Evolutionary conservation across 1,284 basidiomycete species (phyloP), one percentile per base, ranked within the genome.

Genomic region (Trichosporon sp.): DNA sequence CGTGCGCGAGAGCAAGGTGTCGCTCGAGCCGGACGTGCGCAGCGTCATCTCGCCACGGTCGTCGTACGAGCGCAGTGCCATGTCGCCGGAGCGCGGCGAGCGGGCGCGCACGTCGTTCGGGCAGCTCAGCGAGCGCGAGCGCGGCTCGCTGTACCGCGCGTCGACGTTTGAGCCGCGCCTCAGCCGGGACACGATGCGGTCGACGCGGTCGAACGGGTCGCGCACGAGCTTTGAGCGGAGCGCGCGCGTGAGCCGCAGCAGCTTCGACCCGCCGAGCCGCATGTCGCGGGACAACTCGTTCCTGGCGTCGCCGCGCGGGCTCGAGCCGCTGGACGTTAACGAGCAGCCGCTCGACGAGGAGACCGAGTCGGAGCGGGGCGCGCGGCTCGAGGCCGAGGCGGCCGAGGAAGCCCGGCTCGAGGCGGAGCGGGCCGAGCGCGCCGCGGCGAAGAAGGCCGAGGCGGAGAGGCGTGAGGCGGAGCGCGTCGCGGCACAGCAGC

Each of bases 381-480:
- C 27, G 23, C 21, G 51, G 0, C 44, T 34, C n/a, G 62, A 64
- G 51, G 65, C 60, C 3, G 64, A 65, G 62, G 27, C 15, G 47
- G 42, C n/a, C 15, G 53, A 27, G 18, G 64, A 8, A 25, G 66
- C 62, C 34, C n/a, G 60, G 2, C 13, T 47, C 9, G 65, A 69
- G n/a, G 66, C 66, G 0, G 71, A 72, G 23, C 47, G 47, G 2
- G 51, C 25, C 6, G 62, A 66, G 29, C 65, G 60, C 21, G 44
- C 18, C 0, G 69, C 56, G 21, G 64, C 65, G 1, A 63, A 68
- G 38, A 66, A 65, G 12, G 32, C 44, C n/a, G 68, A 70, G 62
- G 65, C 58, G 6, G 68, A 70, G 23, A 66, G 64, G 47, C 62
- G 60, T 6, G 63, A 70, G 31, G 56, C n/a, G 18, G 66, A 66